Base-by-base conservation (phyloP, 2,329 filamentous ascomycete genomes). In the Colletotrichum theobromicola region DNA sequence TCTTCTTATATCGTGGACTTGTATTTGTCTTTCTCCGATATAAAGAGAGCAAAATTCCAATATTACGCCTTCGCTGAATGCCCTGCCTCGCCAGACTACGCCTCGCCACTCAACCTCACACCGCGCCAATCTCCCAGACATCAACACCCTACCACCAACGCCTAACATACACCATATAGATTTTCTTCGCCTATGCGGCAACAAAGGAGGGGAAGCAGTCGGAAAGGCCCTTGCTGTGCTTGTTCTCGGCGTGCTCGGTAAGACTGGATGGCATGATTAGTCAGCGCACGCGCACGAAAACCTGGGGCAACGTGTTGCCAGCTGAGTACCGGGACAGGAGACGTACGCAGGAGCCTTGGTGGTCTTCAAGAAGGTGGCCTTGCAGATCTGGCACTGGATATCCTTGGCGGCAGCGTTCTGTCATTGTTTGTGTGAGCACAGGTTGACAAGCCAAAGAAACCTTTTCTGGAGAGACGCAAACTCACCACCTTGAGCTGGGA, bases 331-430 rank as follows among this genome's bases (percentile, higher is more conserved):
- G 35, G 70, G 62, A 57, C 28, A 26, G 58, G 8, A 57, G 42
- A 86, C 90, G 78, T 87, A 93, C 91, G 93, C 92, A 80, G 93
- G 93, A 76, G 89, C 91, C 81, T 93, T 93, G 75, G 93, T 93
- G 42, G 94, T 96, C 87, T 93, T 93, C 79, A 95, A 89, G 87
- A 96, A 95, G 34, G 93, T 94, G 79, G 93, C 90, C 85, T 92
- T 94, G 93, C 94, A 96, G 80, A 92, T 88, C 78, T 90, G 86
- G 89, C 94, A 96, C 84, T 94, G 93, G 84, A 95, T 94, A 81
- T 90, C 92, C 87, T 92, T 94, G 74, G 94, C 94, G 78, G 92
- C 88, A 79, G 90, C 88, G 86, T 95, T 95, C 93, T 94, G 78
- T 75, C 46, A 57, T 42, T 21, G 53, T 53, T 10, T n/a, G 42